Percentiles rank a stretch among this genome's conserved stretches.
Conservation (phyloP, 1,284 basidiomycete genomes). For the Cryptococcus sp. region DNA sequence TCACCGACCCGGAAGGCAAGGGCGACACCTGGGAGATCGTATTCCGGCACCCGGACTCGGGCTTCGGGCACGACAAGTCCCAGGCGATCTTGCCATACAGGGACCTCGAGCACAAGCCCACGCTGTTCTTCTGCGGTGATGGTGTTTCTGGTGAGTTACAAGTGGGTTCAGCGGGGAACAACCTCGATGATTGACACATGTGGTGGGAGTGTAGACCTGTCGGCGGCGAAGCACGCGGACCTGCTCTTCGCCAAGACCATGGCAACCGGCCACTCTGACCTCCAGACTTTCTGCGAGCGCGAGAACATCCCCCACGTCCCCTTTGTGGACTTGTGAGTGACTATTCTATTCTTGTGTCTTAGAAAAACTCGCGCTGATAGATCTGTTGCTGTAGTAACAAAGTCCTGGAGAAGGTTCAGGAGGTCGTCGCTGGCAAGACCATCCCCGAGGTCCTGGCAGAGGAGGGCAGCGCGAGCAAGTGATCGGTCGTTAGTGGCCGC, state of each 20-base stretch:
- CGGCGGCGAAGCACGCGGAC: constrained; percentile 83
- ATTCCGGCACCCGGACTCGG: constrained; percentile 81
- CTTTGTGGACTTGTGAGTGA: constrained; percentile 48
- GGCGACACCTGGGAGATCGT: constrained; percentile 75
- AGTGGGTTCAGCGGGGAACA: not conserved
- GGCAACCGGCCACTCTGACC: constrained; percentile 73
- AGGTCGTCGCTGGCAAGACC: constrained; percentile 60
- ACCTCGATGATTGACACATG: not conserved
- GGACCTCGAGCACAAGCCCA: constrained; percentile 65
- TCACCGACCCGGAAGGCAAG: constrained; percentile 55
- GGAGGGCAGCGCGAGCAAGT: constrained; percentile 10
- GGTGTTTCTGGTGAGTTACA: constrained; percentile 72
- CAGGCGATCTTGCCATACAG: constrained; percentile 84
- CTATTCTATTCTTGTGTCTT: not conserved
- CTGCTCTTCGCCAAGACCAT: constrained; percentile 84
- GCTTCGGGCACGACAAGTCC: constrained; percentile 90
- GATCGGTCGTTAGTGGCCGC: no score
- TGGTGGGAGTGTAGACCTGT: constrained; percentile 61
- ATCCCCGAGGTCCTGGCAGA: constrained; percentile 48
- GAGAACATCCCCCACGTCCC: constrained; percentile 48
- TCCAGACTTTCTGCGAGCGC: constrained; percentile 68
- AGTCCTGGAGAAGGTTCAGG: constrained; percentile 54
- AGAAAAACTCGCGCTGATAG: constrained; percentile 36
- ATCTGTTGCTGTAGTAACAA: constrained; percentile 62
- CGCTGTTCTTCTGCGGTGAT: constrained; percentile 90